Evolutionary conservation across 1,284 basidiomycete genomes (phyloP), one percentile per base, ranked within the genome.

Genomic region (Cryptococcus depauperatus): DNA sequence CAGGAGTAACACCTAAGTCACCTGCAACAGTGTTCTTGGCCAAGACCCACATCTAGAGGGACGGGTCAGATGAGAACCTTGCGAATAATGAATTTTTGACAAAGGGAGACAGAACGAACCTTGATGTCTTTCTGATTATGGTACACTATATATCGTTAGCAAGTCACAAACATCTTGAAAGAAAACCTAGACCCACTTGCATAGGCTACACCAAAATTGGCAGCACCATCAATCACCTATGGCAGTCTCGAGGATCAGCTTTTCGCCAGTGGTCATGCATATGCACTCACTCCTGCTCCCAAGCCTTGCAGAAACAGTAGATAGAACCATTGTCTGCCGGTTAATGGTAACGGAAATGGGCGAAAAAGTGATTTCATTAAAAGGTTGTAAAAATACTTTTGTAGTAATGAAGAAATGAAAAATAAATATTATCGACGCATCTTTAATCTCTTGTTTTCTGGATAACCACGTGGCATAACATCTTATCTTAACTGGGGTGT

Each of bases 161-260:
- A 19, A n/a, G n/a, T n/a, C n/a, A n/a, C n/a, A n/a, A n/a, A n/a
- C n/a, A n/a, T n/a, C n/a, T n/a, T n/a, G n/a, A n/a, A n/a, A n/a
- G n/a, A n/a, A n/a, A n/a, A n/a, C n/a, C n/a, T n/a, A 4, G 1
- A 58, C 61, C 52, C 48, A 66, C 66, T 68, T 3, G 62, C 63
- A 54, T 66, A 68, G 5, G 69, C 69, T 10, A 72, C 66, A 14
- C 51, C 68, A 54, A 71, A 71, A 52, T 72, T 72, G 10, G 61
- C 62, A 7, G 65, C 68, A 14, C 57, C 61, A 48, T 69, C 67
- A 23, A 70, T 66, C 37, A 68, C 44, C 48, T 60, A n/a, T 5
- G n/a, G 32, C 19, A 39, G n/a, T n/a, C n/a, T n/a, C n/a, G n/a
- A n/a, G n/a, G n/a, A n/a, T n/a, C n/a, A n/a, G n/a, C n/a, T n/a